Percentiles rank a stretch among this genome's conserved stretches.
phyloP scores from a whole-genome alignment of 352 stramenopile species.

The Blastocystis sp. region DNA sequence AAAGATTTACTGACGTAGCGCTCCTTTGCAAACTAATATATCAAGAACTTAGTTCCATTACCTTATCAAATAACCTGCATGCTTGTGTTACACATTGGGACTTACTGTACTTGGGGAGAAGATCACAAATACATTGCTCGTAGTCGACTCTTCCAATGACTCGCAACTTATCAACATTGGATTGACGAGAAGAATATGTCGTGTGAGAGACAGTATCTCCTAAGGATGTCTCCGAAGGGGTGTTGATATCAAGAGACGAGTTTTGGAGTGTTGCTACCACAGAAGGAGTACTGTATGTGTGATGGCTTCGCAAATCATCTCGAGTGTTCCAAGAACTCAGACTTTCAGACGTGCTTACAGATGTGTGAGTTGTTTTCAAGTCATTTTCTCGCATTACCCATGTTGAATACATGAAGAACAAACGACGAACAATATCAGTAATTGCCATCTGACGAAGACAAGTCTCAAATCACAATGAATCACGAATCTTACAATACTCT shows the following conservation, averaged over 20 bases:
- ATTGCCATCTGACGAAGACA: background rate
- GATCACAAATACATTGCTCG: conserved; percentile 22
- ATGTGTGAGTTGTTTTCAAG: background rate
- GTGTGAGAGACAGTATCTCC: background rate
- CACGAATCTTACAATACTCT: background rate
- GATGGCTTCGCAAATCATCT: background rate
- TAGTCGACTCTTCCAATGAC: conserved; percentile 44
- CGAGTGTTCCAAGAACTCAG: background rate
- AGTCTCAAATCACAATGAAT: background rate
- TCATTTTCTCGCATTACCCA: conserved; percentile 44
- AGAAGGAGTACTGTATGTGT: conserved; percentile 27
- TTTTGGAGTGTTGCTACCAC: conserved; percentile 23
- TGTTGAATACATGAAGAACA: conserved; percentile 42
- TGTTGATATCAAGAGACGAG: conserved; percentile 25
- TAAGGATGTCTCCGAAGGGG: background rate
- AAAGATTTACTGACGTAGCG: conserved; percentile 41
- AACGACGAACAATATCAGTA: background rate
- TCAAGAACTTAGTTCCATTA: background rate
- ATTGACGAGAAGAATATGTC: background rate
- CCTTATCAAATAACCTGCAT: conserved; percentile 35
- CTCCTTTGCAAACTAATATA: conserved; percentile 22
- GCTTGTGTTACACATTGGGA: conserved; percentile 42
- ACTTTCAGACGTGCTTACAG: background rate
- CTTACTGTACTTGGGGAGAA: conserved; percentile 36
- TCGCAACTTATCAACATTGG: background rate